A percentile compares a stretch with the other conserved stretches of the same genome.
phyloP scores from a whole-genome alignment of 768 basidiomycete genomes.

The Agaricus blazei region DNA sequence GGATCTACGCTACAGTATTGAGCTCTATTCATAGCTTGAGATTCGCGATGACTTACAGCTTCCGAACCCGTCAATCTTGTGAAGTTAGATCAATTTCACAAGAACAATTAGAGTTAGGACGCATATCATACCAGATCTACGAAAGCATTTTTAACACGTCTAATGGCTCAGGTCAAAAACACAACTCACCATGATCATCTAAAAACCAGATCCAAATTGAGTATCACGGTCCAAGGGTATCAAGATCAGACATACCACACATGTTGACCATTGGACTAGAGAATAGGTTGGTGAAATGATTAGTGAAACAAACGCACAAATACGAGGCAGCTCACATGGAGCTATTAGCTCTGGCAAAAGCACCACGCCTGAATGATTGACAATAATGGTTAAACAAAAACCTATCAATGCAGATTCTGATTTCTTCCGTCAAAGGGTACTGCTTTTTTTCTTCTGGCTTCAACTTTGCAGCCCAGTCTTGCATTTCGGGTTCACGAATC shows the following conservation, averaged over 20 bases:
- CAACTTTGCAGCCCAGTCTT: constrained; percentile 70
- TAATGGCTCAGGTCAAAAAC: not conserved
- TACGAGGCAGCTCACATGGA: constrained; percentile 61
- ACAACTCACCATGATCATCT: constrained; percentile 76
- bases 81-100: not conserved
- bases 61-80: constrained; percentile 75
- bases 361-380: constrained; percentile 76
- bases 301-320: not conserved
- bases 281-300: not conserved
- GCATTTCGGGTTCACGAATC: constrained; percentile 83
- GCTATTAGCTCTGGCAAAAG: constrained; percentile 87
- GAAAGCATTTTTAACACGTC: not conserved
- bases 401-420: constrained; percentile 72
- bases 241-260: constrained; percentile 48
- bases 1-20: constrained; percentile 52
- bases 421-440: constrained; percentile 64
- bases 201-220: not conserved
- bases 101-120: constrained; percentile 14
- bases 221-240: not conserved
- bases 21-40: not conserved
- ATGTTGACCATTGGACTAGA: constrained; percentile 82
- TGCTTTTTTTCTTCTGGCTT: constrained; percentile 55
- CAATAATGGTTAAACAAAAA: constrained; percentile 94
- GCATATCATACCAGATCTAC: not conserved
- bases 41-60: constrained; percentile 51